Conservation (phyloP, 2,329 filamentous ascomycete species). For the Calonectria henricotiae region DNA sequence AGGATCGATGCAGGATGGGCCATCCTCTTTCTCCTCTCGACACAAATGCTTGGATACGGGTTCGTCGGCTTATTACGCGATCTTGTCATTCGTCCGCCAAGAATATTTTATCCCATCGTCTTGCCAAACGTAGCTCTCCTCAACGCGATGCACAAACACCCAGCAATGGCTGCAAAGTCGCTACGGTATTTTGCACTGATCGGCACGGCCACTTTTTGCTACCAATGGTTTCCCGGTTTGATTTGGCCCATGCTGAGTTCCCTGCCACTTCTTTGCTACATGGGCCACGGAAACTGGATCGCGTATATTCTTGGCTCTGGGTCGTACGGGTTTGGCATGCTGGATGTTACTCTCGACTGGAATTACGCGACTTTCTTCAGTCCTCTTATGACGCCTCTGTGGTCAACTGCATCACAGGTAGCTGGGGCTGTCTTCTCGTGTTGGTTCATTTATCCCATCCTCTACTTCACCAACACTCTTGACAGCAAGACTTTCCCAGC, state of each 20-base stretch:
- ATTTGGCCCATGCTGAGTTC: conserved; percentile 10
- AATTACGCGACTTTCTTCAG: conserved; percentile 18
- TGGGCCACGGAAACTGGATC: conserved; percentile 16
- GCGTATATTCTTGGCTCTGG: conserved; percentile 1
- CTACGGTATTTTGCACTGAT: conserved; percentile 3
- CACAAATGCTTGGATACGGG: conserved; percentile 11
- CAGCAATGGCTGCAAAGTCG: conserved; percentile 10
- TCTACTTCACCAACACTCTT: conserved; percentile 8
- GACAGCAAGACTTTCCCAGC: neutral
- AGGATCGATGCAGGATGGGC: conserved; percentile 1
- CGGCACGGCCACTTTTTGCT: neutral
- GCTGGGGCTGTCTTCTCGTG: conserved; percentile 6
- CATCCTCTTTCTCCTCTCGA: neutral
- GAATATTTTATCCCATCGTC: conserved; percentile 1
- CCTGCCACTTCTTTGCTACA: conserved; percentile 9
- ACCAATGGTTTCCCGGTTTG: conserved; percentile 10
- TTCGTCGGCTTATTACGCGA: conserved; percentile 10
- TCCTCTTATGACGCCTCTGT: neutral
- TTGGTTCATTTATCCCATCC: conserved; percentile 9
- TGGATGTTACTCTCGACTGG: conserved; percentile 9
- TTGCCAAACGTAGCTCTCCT: neutral
- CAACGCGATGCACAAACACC: conserved; percentile 15
- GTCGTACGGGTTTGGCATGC: neutral
- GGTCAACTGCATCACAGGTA: neutral
- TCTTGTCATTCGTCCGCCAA: neutral